Conservation (phyloP, 2,329 filamentous ascomycete genomes). For the Verticillium isaacii region DNA sequence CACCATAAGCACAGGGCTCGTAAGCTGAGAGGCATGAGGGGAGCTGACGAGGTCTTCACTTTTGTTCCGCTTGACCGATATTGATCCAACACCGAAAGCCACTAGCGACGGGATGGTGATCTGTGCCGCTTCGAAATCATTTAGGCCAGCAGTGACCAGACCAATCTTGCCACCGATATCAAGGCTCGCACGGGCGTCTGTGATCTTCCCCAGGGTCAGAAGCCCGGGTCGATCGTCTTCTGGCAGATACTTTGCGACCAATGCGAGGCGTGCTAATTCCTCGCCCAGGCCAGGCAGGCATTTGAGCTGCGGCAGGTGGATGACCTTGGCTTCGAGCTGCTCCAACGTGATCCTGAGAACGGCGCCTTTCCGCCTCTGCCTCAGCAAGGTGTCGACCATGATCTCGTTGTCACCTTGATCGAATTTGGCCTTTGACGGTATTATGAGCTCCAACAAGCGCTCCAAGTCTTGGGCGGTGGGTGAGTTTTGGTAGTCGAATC, state of each 20-base stretch:
- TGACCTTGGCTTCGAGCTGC: slow-evolving; percentile 57
- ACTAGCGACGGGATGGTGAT: slow-evolving; percentile 81
- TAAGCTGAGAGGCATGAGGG: slow-evolving; percentile 19
- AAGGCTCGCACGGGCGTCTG: slow-evolving; percentile 55
- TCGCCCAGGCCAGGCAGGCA: slow-evolving; percentile 67
- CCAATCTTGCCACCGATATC: slow-evolving; percentile 69
- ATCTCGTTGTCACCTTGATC: slow-evolving; percentile 85
- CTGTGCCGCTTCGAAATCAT: slow-evolving; percentile 67
- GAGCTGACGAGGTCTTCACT: slow-evolving; percentile 68
- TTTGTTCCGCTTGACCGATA: slow-evolving; percentile 60
- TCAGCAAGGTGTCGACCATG: slow-evolving; percentile 83
- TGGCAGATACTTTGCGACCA: slow-evolving; percentile 88
- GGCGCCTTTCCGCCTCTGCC: slow-evolving; percentile 81
- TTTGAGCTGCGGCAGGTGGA: slow-evolving; percentile 59
- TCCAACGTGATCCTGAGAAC: slow-evolving; percentile 69
- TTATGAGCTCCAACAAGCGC: slow-evolving; percentile 77
- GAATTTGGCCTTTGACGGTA: slow-evolving; percentile 86
- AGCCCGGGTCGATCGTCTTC: slow-evolving; percentile 92
- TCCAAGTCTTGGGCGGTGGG: slow-evolving; percentile 80
- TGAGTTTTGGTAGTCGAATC: slow-evolving; percentile 65
- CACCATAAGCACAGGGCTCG: slow-evolving; percentile 66
- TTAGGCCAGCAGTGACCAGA: slow-evolving; percentile 49
- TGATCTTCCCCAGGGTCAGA: slow-evolving; percentile 66
- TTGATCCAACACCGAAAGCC: slow-evolving; percentile 65
- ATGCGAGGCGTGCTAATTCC: slow-evolving; percentile 77